Evolutionary conservation across 2,329 filamentous ascomycete genomes (phyloP), one percentile per base, ranked within the genome.

Genomic region (Phaeomoniella chlamydospora): DNA sequence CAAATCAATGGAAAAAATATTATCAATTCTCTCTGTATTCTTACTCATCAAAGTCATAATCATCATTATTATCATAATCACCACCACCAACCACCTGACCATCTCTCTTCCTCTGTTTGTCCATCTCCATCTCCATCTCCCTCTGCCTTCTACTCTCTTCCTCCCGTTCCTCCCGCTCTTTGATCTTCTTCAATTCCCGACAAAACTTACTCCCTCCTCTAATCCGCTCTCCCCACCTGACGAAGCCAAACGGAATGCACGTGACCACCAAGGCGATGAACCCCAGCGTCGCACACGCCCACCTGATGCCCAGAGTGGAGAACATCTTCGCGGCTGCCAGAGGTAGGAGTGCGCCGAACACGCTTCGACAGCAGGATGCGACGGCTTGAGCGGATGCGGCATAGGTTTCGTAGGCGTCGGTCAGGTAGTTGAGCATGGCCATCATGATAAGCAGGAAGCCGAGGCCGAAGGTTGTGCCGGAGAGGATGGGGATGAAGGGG

Each of bases 351-450:
- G 65, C 65, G 2, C 68, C 71, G 6, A 70, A 54, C 2, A 71
- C 47, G 15, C 62, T 68, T 3, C 70, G 60, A 34, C 59, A 55
- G 33, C 64, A 65, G 4, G 61, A 65, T 1, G 67, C 58, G 0
- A 68, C 67, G 0, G 69, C 68, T 37, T 71, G 61, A 2, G 68
- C 71, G 13, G 64, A 69, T 1, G 71, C 71, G 0, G 74, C 72
- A 45, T 71, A 80, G 32, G 74, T 66, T 43, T 74, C 68, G 52
- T 80, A 80, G n/a, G 75, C 74, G 45, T 80, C 76, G 18, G 70
- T 74, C 11, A 78, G 61, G 46, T 79, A 79, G 44, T 77, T 77
- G 14, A 78, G 55, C 16, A 77, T 58, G 0, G 72, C 69, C 53
- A 77, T 74, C 50, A 80, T 78, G 38, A 77, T 73, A 5, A 75